A percentile compares a stretch with the other conserved stretches of the same genome.
phyloP scores from a whole-genome alignment of 129 eudicot genomes.

The Apium graveolens region DNA sequence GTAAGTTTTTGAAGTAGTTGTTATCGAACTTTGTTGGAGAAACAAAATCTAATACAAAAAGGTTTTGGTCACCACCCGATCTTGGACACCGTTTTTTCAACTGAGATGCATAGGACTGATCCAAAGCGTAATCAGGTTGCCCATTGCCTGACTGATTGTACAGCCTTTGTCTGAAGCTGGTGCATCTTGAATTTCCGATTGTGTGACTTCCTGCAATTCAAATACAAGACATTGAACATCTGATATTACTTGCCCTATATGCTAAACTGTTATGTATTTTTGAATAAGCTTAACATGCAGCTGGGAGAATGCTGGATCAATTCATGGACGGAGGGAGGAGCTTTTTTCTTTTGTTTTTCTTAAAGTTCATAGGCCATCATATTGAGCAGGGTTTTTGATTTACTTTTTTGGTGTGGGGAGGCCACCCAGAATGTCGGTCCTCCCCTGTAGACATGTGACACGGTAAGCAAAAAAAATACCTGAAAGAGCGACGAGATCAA shows the following conservation, averaged over 20 bases:
- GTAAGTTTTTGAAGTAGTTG: slow-evolving; percentile 70
- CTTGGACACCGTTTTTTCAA: slow-evolving; percentile 59
- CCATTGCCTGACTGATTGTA: slow-evolving; percentile 78
- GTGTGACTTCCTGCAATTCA: slow-evolving; percentile 76
- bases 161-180: slow-evolving; percentile 84
- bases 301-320: neutral
- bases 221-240: neutral
- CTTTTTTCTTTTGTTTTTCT: neutral
- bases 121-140: slow-evolving; percentile 49
- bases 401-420: neutral
- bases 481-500: slow-evolving; percentile 82
- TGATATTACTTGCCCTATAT: neutral
- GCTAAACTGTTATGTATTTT: neutral
- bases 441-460: neutral
- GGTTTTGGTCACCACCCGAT: slow-evolving; percentile 84
- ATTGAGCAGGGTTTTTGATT: neutral
- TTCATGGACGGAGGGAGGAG: neutral
- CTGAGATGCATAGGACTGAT: slow-evolving; percentile 43
- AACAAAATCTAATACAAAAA: slow-evolving; percentile 53
- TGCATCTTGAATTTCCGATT: slow-evolving; percentile 73
- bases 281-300: neutral
- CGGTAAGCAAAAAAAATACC: slow-evolving; percentile 29
- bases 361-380: neutral
- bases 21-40: slow-evolving; percentile 70
- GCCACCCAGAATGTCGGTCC: neutral